Evolutionary conservation across 2,329 filamentous ascomycete species (phyloP).

Genomic region (Tothia fuscella): DNA sequence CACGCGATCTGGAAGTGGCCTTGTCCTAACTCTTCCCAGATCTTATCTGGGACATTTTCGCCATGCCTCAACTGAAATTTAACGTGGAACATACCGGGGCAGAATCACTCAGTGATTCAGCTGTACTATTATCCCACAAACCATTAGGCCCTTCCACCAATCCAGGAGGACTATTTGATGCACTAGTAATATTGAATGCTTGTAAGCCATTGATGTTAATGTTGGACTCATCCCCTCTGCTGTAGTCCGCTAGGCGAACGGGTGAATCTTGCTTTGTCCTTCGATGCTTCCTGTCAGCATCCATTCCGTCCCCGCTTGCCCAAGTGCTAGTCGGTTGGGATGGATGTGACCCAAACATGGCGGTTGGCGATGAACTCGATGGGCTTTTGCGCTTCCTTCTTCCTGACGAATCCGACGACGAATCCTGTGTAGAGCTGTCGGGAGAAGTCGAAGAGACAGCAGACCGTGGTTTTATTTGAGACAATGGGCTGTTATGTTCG

Average conservation of each 20-base stretch:
- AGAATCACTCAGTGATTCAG: conserved; percentile 1
- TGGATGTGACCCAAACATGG: conserved; percentile 10
- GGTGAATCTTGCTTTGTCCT: conserved; percentile 5
- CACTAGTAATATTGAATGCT: conserved; percentile 7
- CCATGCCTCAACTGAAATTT: not conserved
- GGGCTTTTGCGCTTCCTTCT: conserved; percentile 29
- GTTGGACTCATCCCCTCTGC: conserved; percentile 1
- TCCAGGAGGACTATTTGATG: conserved; percentile 7
- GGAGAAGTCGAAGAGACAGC: conserved; percentile 20
- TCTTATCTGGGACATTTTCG: not conserved
- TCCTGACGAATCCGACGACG: conserved; percentile 29
- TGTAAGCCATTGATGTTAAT: conserved; percentile 4
- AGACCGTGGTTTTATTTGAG: conserved; percentile 13
- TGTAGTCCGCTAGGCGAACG: too few species aligned
- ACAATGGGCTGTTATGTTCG: conserved; percentile 5
- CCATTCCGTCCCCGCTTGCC: conserved; percentile 10
- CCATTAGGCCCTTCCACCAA: conserved; percentile 1
- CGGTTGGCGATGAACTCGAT: conserved; percentile 24
- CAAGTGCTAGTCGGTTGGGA: conserved; percentile 9
- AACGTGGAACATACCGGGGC: not conserved
- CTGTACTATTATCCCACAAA: conserved; percentile 1
- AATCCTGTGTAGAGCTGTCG: conserved; percentile 31
- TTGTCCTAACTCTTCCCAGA: too few species aligned
- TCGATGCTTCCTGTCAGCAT: conserved; percentile 3
- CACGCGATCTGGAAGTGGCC: not conserved